phyloP scores from a whole-genome alignment of 371 early-diverging fungal species.

The Quaeritorhiza haematococci region DNA sequence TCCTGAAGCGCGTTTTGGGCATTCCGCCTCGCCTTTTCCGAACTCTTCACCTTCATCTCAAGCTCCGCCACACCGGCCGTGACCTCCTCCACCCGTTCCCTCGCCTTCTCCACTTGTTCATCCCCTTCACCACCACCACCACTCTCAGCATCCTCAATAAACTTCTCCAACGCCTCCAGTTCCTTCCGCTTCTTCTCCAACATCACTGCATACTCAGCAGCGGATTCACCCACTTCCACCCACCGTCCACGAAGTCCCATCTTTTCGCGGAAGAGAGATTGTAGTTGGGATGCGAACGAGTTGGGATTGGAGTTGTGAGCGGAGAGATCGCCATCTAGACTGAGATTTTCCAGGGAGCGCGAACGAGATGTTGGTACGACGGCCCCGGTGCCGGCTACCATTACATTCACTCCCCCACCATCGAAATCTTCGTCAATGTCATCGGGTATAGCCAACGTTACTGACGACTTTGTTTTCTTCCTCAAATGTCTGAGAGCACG shows the following conservation, averaged over 20 bases:
- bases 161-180: conserved; percentile 4
- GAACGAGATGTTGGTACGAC: too few species aligned
- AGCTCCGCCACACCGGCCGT: too few species aligned
- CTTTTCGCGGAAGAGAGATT: conserved; percentile 13
- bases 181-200: too few species aligned
- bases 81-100: neutral
- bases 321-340: neutral
- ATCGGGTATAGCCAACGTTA: too few species aligned
- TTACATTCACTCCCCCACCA: too few species aligned
- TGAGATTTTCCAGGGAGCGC: neutral
- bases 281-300: conserved; percentile 12
- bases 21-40: neutral
- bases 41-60: conserved; percentile 1
- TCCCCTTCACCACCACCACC: neutral
- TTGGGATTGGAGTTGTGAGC: neutral
- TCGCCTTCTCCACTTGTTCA: conserved; percentile 4
- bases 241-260: too few species aligned
- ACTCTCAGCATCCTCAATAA: conserved; percentile 11
- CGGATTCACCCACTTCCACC: too few species aligned
- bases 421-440: too few species aligned
- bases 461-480: too few species aligned
- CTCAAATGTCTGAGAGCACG: too few species aligned
- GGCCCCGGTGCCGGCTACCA: too few species aligned
- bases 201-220: too few species aligned
- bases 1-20: neutral